Percentiles rank a stretch among this genome's conserved stretches.
Conservation (phyloP, 1,284 basidiomycete species). For the Melampsora larici-populina region DNA sequence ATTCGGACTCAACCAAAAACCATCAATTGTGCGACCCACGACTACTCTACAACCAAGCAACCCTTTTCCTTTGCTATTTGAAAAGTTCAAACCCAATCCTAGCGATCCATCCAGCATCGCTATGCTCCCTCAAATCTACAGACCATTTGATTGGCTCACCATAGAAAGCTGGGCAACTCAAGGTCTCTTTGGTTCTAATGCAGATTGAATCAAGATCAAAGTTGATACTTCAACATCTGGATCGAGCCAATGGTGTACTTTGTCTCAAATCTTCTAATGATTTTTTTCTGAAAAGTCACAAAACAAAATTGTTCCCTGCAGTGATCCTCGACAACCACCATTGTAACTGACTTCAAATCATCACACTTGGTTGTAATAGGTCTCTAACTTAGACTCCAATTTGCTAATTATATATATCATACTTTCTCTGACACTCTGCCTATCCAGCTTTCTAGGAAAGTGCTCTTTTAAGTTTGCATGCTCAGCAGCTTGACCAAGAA, state of each 20-base stretch:
- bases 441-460: too few species aligned
- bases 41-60: not conserved
- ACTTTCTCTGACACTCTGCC: too few species aligned
- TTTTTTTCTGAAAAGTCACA: too few species aligned
- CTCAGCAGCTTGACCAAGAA: too few species aligned
- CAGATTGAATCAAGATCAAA: conserved; percentile 13
- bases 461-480: too few species aligned
- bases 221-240: not conserved
- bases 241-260: conserved; percentile 7
- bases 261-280: conserved; percentile 23
- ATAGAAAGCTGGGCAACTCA: conserved; percentile 24
- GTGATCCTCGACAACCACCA: too few species aligned
- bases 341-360: too few species aligned
- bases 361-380: too few species aligned
- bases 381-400: too few species aligned
- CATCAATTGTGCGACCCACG: conserved; percentile 10
- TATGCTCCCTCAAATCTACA: not conserved
- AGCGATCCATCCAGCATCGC: not conserved
- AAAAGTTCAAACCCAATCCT: conserved; percentile 17
- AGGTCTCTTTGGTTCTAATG: conserved; percentile 23
- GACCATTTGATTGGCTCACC: conserved; percentile 14
- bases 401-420: too few species aligned
- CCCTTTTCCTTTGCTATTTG: conserved; percentile 4
- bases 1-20: conserved; percentile 5
- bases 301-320: too few species aligned